Evolutionary conservation across 1,284 basidiomycete genomes (phyloP).

Genomic region (Malassezia arunalokei): DNA sequence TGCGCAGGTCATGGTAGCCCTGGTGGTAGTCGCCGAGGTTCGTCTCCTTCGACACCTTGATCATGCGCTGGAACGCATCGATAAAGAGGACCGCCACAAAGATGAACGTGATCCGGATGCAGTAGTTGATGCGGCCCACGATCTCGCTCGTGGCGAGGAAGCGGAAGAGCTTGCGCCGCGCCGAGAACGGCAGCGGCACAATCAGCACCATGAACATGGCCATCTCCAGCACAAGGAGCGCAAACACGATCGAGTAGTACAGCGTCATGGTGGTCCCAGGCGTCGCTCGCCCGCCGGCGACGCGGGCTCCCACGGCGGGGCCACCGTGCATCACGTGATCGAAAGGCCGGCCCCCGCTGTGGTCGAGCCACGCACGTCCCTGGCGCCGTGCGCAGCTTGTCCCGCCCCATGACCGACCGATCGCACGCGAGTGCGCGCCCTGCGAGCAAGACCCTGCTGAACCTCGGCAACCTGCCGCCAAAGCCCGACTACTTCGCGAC

Average conservation of each 20-base stretch:
- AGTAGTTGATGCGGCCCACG: constrained; percentile 51
- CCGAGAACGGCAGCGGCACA: constrained; percentile 61
- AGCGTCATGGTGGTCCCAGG: constrained; percentile 30
- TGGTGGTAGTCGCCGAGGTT: constrained; percentile 59
- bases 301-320: not conserved
- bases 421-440: constrained; percentile 39
- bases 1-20: constrained; percentile 57
- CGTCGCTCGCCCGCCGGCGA: not conserved
- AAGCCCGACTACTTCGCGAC: constrained; percentile 36
- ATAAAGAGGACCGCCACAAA: constrained; percentile 69
- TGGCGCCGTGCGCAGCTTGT: too few species aligned
- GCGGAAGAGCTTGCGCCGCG: constrained; percentile 60
- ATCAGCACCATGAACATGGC: constrained; percentile 43
- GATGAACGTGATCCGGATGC: constrained; percentile 87
- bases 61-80: constrained; percentile 88
- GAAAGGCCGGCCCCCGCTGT: not conserved
- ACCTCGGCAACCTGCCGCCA: constrained; percentile 44
- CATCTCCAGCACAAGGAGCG: constrained; percentile 42
- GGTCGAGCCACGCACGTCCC: too few species aligned
- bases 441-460: constrained; percentile 42
- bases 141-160: constrained; percentile 55
- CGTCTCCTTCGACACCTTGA: constrained; percentile 64
- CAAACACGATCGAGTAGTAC: constrained; percentile 44
- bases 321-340: not conserved
- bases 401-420: constrained; percentile 23